Percentiles rank a stretch among this genome's conserved stretches.
Conservation (phyloP, 768 basidiomycete species). For the Auricularia cornea region DNA sequence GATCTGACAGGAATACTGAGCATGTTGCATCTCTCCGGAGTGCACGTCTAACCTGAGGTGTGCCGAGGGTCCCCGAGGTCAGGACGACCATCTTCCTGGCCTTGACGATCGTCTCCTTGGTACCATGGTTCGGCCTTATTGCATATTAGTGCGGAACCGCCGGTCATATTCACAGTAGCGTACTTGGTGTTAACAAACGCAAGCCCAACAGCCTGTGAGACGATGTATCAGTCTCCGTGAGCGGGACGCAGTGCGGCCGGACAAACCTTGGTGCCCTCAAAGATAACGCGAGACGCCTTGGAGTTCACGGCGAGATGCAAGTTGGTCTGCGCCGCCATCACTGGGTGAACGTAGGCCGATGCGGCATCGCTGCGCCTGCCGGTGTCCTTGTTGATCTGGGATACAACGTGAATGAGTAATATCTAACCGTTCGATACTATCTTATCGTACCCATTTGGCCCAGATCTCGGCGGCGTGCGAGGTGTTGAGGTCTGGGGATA, state of each 20-base stretch:
- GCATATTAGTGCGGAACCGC: not conserved
- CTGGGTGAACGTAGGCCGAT: constrained; percentile 62
- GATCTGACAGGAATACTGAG: constrained; percentile 32
- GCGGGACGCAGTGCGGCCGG: not conserved
- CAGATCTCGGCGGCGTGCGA: constrained; percentile 60
- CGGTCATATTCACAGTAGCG: not conserved
- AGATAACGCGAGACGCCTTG: constrained; percentile 60
- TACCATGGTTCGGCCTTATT: not conserved
- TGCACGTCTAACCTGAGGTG: constrained; percentile 35
- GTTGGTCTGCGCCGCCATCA: constrained; percentile 61
- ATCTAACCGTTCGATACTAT: too few relatives aligned
- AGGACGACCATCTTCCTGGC: constrained; percentile 61
- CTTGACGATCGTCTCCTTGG: constrained; percentile 25
- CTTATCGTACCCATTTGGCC: constrained; percentile 46
- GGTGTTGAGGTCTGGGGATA: constrained; percentile 41
- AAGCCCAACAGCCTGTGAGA: constrained; percentile 59
- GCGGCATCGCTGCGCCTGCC: constrained; percentile 66
- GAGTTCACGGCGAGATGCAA: constrained; percentile 59
- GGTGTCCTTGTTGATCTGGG: constrained; percentile 55
- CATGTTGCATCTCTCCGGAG: not conserved
- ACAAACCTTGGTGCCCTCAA: constrained; percentile 49
- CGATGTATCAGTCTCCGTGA: not conserved
- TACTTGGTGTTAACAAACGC: constrained; percentile 26
- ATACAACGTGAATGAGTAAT: too few relatives aligned
- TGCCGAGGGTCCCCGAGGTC: constrained; percentile 59